Base-by-base conservation (phyloP, 495 filamentous ascomycete species). In the Penicillium simplicissimum region DNA sequence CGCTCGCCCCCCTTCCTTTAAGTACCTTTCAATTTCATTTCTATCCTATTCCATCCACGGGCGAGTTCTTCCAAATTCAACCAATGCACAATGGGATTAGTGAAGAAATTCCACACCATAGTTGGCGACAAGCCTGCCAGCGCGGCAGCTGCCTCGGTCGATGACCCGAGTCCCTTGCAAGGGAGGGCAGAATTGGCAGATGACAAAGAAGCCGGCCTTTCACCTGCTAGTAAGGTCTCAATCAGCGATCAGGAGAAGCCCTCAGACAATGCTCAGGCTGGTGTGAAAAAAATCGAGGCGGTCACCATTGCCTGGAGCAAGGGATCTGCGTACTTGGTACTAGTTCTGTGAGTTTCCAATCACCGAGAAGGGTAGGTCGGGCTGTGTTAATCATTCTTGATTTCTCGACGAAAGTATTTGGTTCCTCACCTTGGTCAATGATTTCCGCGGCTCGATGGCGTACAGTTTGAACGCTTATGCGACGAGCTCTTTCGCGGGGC, bases 401-500 rank as follows among this genome's bases (percentile, higher is more conserved):
- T n/a, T 36, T 43, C 7, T 25, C 37, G 9, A 17, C 8, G 17
- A 62, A 3, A 63, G 78, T 5, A 81, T 81, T 55, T 81, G 67
- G 65, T 37, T 76, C 28, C 65, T 80, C 47, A 76, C 70, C 59
- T 79, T 80, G 49, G 66, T 78, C 38, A 71, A 78, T 61, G 68
- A 73, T 19, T 65, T 80, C 56, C 73, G 79, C 49, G 59, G 57
- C 8, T 60, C 59, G 2, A 67, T 70, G 31, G 61, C 63, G 40
- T 52, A 47, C 1, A 73, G 63, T 35, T 55, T 75, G 40, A 61
- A 59, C 19, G 55, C 69, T 23, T 75, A 67, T 43, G 65, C 70
- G 35, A 71, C 63, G 13, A 83, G 81, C 57, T 77, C 77, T 1
- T 87, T 86, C 66, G 71, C 77, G 37, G 74, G 75, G 10, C 84